Base-by-base conservation (phyloP, 495 filamentous ascomycete genomes). In the Hyaloscypha finlandica region DNA sequence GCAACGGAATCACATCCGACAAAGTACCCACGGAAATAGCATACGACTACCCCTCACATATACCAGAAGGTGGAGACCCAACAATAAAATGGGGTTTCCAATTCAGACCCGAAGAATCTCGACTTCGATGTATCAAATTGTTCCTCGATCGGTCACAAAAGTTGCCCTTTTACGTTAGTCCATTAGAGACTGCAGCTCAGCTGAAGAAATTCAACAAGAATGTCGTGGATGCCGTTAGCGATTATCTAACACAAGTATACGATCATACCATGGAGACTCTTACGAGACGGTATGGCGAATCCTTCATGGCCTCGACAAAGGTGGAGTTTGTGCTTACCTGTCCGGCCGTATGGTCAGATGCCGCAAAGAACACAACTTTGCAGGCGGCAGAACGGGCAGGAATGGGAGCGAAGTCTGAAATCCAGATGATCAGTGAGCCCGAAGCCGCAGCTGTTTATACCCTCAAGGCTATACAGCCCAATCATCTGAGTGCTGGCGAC, bases 301-400 rank as follows among this genome's bases (percentile, higher is more conserved):
- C 84, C 6, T 85, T 89, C 65, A 83, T 93, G 74, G 78, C 80
- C 6, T 83, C 80, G 3, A 89, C 84, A 9, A 83, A 82, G 42
- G 83, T 91, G 35, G 84, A 88, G 51, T 90, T 89, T 67, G 86
- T 92, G 30, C 78, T 93, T 30, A 93, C 90, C 0, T 91, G 91
- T 42, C 90, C 90, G 6, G 90, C 90, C n/a, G 85, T 93, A n/a
- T 92, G 90, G 90, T 87, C 86, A 9, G 90, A 92, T 58, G 82
- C 83, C 20, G 90, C 90, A n/a, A 91, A 92, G 74, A 83, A 85
- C 59, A 84, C 83, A 16, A 91, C 88, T 0, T 73, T 87, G 35
- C 77, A 81, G 55, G 89, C 89, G 30, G 90, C 90, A 1, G 84
- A 90, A 72, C 71, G 82, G 2, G 90, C 90, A 3, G 89, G 89